Evolutionary conservation across 73 alveolate species (phyloP), one percentile per base, ranked within the genome.

Genomic region (Paramecium caudatum): DNA sequence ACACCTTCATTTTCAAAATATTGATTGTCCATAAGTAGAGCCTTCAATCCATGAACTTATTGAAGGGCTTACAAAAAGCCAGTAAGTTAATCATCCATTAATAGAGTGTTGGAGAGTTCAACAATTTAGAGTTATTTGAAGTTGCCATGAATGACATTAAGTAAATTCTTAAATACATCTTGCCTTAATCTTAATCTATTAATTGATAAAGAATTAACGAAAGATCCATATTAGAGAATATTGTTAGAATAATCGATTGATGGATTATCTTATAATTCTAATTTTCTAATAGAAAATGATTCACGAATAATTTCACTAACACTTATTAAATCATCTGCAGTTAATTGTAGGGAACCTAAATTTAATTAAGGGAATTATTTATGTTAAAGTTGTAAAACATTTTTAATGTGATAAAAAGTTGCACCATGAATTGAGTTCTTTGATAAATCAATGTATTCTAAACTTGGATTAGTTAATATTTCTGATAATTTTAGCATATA

Each of bases 281-380:
- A 36, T 10, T 16, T 27, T 43, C 32, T 74, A 5, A 74, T 33
- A 2, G 83, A 74, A 8, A 39, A 45, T 6, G 27, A 74, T 19
- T 39, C 88, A 21, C 68, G 8, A 2, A 45, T 45, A 5, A 74
- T 74, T 74, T 74, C 49, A 0, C 69, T 21, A 8, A 74, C 55
- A 5, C 25, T 13, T 12, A 36, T 23, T 45, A 74, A 74, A 45
- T 74, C 88, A 39, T 74, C 88, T 19, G 88, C 88, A 39, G 88
- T 74, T 3, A 74, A 45, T 45, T 45, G 19, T 19, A 39, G 12
- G 8, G 16, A 21, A 21, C 41, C 36, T 17, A 74, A 16, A 16
- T 37, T 74, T 4, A 74, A 39, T 19, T 39, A 15, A 0, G 88
- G 88, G 12, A 74, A 74, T 9, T 2, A n/a, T 0, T 47, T 45